These are phyloP conservation scores for Pichia sp. DNA, from an alignment of 1,139 yeast species.

Conservation along the genomic window DNA sequence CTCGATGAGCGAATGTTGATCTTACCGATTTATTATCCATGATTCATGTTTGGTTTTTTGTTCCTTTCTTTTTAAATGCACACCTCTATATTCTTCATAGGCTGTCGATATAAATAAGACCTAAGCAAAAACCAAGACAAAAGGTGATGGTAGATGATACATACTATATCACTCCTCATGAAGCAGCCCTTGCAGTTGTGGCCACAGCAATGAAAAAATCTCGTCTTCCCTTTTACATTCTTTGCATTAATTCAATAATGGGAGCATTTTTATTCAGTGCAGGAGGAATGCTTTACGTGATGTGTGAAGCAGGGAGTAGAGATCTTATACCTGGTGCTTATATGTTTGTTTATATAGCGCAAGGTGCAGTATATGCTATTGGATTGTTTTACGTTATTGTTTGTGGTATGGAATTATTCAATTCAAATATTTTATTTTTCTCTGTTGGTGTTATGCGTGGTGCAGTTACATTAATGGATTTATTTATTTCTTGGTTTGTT, in stretches of 20 bases:
- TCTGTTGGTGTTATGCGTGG: slow-evolving; percentile 61
- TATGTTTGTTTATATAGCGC: slow-evolving; percentile 46
- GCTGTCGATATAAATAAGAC: no score
- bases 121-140: no score
- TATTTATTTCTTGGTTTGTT: slow-evolving; percentile 60
- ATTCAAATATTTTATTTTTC: slow-evolving; percentile 65
- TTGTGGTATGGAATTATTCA: slow-evolving; percentile 68
- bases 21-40: no score
- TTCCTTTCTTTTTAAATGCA: no score
- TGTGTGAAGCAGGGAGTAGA: slow-evolving; percentile 48
- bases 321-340: slow-evolving; percentile 35
- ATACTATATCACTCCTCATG: slow-evolving; percentile 63
- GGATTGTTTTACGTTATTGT: slow-evolving; percentile 69
- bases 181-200: slow-evolving; percentile 73
- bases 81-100: no score
- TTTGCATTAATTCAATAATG: slow-evolving; percentile 54
- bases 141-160: slow-evolving; percentile 39
- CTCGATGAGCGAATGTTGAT: no score
- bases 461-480: slow-evolving; percentile 59
- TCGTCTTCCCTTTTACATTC: slow-evolving; percentile 51
- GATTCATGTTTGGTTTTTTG: no score
- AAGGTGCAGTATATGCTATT: slow-evolving; percentile 57
- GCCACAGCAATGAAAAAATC: slow-evolving; percentile 81
- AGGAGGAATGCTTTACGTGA: slow-evolving; percentile 67
- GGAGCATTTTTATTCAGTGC: slow-evolving; percentile 66